Percentiles rank a stretch among this genome's conserved stretches.
Conservation (phyloP, 208 protist genomes). For the Tritrichomonas foetus region DNA sequence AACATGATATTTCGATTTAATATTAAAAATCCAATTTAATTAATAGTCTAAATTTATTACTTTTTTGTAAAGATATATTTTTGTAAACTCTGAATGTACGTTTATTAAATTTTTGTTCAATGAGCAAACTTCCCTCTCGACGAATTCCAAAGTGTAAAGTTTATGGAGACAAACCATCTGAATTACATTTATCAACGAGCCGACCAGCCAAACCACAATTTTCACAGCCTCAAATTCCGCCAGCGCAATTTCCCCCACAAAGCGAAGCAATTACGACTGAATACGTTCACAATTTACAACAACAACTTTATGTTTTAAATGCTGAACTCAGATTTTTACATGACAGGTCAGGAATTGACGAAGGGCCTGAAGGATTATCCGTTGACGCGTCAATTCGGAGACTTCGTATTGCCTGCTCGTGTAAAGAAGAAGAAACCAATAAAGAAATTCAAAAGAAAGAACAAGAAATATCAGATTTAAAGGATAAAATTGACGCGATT, state of each 20-base stretch:
- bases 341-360: neutral
- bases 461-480: neutral
- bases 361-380: neutral
- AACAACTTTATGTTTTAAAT: slow-evolving; percentile 21
- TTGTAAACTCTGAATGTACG: too few species aligned
- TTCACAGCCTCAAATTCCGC: neutral
- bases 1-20: too few species aligned
- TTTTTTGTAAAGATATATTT: too few species aligned
- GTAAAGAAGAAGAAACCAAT: slow-evolving; percentile 37
- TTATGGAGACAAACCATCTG: neutral
- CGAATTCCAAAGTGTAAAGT: slow-evolving; percentile 30
- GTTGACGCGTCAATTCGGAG: neutral
- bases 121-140: too few species aligned
- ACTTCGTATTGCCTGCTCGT: neutral
- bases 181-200: neutral
- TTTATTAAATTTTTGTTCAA: too few species aligned
- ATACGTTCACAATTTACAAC: neutral
- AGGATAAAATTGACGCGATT: neutral
- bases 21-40: too few species aligned
- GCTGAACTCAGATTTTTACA: neutral
- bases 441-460: neutral
- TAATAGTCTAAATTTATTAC: too few species aligned
- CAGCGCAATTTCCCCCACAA: neutral
- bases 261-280: neutral
- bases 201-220: neutral